These are phyloP conservation scores for Parachaetomium inaequale DNA, from an alignment of 495 filamentous ascomycete genomes.

Conservation along the genomic window DNA sequence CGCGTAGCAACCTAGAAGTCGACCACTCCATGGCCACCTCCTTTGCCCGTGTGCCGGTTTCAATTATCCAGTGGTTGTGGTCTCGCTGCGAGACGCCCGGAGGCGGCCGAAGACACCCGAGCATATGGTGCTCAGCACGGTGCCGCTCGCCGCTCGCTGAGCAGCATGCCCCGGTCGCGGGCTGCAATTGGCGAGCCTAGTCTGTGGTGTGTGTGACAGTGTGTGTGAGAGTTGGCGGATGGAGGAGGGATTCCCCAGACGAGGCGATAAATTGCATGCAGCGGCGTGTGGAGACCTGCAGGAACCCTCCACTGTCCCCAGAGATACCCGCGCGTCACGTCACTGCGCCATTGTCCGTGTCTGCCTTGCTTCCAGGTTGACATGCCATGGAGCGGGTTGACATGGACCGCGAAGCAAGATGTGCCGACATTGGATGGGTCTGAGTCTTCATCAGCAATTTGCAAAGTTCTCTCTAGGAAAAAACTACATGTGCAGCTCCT, in stretches of 20 bases:
- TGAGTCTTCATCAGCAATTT: neutral
- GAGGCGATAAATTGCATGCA: conserved; percentile 3
- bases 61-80: neutral
- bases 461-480: neutral
- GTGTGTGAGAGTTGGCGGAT: neutral
- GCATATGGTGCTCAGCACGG: neutral
- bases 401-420: no score
- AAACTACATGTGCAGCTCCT: no score
- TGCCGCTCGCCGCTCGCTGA: neutral
- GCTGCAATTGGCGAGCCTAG: conserved; percentile 7
- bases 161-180: neutral
- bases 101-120: neutral
- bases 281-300: conserved; percentile 4
- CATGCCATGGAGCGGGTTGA: no score
- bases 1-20: conserved; percentile 8
- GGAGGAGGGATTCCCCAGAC: neutral
- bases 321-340: neutral
- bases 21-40: conserved; percentile 9
- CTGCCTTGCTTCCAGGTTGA: neutral
- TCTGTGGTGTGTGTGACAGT: neutral
- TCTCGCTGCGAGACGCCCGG: neutral
- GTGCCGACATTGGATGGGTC: neutral
- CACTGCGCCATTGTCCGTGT: neutral
- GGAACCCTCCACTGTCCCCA: conserved; percentile 8
- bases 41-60: neutral